Conservation (phyloP, 352 stramenopile genomes). For the Phytopythium boreale region DNA sequence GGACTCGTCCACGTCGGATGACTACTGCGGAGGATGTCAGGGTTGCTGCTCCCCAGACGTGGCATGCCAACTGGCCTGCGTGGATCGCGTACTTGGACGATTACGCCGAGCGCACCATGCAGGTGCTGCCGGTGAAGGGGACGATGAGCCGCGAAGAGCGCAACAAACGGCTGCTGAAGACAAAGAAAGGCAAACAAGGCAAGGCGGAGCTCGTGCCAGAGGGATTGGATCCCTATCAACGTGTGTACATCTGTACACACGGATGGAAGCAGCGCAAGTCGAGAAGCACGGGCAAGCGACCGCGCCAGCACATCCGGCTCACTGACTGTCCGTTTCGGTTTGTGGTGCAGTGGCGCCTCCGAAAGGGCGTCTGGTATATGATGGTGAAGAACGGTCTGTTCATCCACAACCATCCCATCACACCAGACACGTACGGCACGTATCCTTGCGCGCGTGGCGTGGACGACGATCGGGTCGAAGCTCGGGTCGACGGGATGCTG, state of each 20-base stretch:
- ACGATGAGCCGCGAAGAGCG: constrained; percentile 2
- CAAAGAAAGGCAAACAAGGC: not conserved
- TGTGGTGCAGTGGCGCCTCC: not conserved
- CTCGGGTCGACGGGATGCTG: not conserved
- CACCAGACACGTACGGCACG: not conserved
- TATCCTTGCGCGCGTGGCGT: not conserved
- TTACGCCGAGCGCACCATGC: constrained; percentile 7
- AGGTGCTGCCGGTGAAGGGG: constrained; percentile 4
- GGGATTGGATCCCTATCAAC: constrained; percentile 6
- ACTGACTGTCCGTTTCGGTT: not conserved
- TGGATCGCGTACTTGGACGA: not conserved
- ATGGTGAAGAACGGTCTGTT: not conserved
- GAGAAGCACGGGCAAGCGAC: not conserved
- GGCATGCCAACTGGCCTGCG: not conserved
- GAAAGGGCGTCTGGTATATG: not conserved
- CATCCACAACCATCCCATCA: not conserved
- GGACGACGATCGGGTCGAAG: not conserved
- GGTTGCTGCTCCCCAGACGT: not conserved
- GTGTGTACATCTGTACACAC: constrained; percentile 10
- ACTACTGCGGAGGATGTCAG: not conserved
- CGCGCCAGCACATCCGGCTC: not conserved
- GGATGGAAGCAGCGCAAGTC: not conserved
- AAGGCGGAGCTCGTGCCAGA: not conserved
- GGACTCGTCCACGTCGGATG: too few species aligned
- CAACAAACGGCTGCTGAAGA: constrained; percentile 3